Evolutionary conservation across 352 stramenopile species (phyloP), one percentile per base, ranked within the genome.

Genomic region (Stramenopiles sp.): DNA sequence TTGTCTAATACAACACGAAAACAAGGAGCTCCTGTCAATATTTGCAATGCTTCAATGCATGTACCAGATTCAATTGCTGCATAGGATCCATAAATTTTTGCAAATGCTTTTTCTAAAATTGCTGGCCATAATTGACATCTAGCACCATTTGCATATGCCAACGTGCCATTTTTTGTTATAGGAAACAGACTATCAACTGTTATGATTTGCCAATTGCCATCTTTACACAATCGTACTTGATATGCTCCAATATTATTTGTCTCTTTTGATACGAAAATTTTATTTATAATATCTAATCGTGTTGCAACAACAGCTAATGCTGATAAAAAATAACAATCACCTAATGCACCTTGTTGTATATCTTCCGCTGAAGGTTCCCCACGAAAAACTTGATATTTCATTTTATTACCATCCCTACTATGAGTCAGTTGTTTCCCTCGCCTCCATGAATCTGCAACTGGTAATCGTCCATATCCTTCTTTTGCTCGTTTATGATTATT

Each of bases 41-140:
- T 33, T 20, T 33, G 30, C 13, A 76, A 33, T 13, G 65, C 30
- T 76, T 76, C 65, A 33, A 31, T 76, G 30, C 30, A 31, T 33
- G 31, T 31, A 31, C 65, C 65, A 76, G 65, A 76, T 20, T 76
- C 65, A 13, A 76, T 76, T 13, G 65, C 65, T 13, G 30, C 65
- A 33, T 76, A 76, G 4, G 65, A 76, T 13, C 30, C 30, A 20
- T 76, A 33, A 13, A 76, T 33, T 20, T 76, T 76, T 33, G 65
- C 65, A 33, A 33, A 76, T 76, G 65, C 65, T 76, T 76, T 76
- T 13, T 76, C 65, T 13, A 76, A 20, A 13, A 76, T 7, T 13
- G 31, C 31, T 33, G 31, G 30, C 65, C 65, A 76, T 13, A 76
- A 20, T 76, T 76, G 30, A 76, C 13, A 13, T 4, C 65, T 4